Conservation (phyloP, 345 rosid genomes). For the Eucalyptus leucophloia region DNA sequence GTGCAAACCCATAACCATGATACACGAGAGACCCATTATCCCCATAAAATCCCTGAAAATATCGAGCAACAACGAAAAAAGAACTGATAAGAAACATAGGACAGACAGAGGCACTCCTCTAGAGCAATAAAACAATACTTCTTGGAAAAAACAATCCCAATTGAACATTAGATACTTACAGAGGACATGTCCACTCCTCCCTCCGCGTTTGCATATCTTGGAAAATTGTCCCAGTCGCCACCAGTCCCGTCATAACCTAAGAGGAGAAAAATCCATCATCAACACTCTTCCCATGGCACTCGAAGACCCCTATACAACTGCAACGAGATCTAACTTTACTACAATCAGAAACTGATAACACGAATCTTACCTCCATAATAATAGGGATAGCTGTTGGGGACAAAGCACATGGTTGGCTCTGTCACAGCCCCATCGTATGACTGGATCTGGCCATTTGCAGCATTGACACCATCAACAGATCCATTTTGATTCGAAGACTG, state of each 20-base stretch:
- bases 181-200: conserved; percentile 52
- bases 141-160: background rate
- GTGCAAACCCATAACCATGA: conserved; percentile 56
- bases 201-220: conserved; percentile 40
- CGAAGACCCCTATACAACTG: background rate
- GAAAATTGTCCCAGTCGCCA: conserved; percentile 64
- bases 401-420: conserved; percentile 24
- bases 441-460: conserved; percentile 21
- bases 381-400: conserved; percentile 20
- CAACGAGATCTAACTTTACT: background rate
- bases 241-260: conserved; percentile 46
- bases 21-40: conserved; percentile 74
- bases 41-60: conserved; percentile 57
- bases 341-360: background rate
- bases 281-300: background rate
- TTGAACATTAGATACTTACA: conserved; percentile 17
- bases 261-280: background rate
- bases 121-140: background rate
- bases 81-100: background rate
- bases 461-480: conserved; percentile 4
- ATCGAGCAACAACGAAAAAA: background rate
- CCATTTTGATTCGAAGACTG: conserved; percentile 12
- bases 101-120: background rate
- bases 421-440: conserved; percentile 16
- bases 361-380: conserved; percentile 20